Evolutionary conservation across 352 stramenopile genomes (phyloP), one percentile per base, ranked within the genome.

Genomic region (Phytophthora litchii): DNA sequence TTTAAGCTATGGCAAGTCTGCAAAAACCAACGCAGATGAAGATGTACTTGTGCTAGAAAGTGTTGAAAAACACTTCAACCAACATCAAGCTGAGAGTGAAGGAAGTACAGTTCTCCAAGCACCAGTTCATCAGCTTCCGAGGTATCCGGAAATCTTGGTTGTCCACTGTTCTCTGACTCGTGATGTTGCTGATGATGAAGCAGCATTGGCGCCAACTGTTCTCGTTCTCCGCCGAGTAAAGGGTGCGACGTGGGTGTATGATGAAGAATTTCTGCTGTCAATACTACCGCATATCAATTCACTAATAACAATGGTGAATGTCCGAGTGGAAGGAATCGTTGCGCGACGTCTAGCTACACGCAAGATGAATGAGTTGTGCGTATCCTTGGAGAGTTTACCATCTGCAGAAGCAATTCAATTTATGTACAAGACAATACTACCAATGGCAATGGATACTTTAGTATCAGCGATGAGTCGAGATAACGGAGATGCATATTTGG

Each of bases 401-500:
- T 67, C 76, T 6, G 3, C 21, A 5, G 54, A 58, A 0, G 67
- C 70, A 2, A n/a, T 64, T 8, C 23, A 54, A 8, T 13, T 11
- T 1, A 53, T 90, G 25, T 69, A 72, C 6, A 19, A 36, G 0
- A 54, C 45, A 3, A 45, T 67, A 1, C 27, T 87, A 11, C 51
- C 56, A 2, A 51, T 57, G 8, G 61, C 59, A 2, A 42, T 89
- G 5, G 63, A 80, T 4, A 50, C 61, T 9, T 21, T 89, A 0
- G 60, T 65, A 0, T 7, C 61, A 17, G 67, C 68, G 0, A 51
- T 80, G 48, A 80, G 68, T 46, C 45, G 31, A 5, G 29, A 43
- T 2, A 56, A 54, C 14, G 76, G 72, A 9, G 78, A 93, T 37
- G 69, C 67, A 0, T 93, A 91, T 47, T 21, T 91, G 6, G 82